Percentiles rank a stretch among this genome's conserved stretches.
These are phyloP conservation scores for Tylopilus intermedius DNA, from an alignment of 768 basidiomycete genomes.

Conservation along the genomic window DNA sequence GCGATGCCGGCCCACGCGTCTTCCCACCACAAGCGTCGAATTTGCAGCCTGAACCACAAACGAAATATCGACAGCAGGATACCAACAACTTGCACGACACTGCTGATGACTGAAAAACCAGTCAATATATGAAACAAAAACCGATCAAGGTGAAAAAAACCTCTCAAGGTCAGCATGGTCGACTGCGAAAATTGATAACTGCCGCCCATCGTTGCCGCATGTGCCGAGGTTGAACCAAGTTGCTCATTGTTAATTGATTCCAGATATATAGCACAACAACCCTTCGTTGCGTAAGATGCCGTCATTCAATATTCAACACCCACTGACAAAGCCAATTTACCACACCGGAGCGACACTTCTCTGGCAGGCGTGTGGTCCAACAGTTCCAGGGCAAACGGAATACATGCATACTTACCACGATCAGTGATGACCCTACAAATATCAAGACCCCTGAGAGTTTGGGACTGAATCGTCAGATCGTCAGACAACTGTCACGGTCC, in stretches of 20 bases:
- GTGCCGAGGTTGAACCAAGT: background rate
- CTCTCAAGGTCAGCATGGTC: conserved; percentile 8
- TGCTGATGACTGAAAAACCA: background rate
- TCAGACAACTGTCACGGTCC: too few species aligned
- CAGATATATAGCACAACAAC: background rate
- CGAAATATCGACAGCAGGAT: conserved; percentile 17
- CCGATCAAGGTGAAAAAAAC: background rate
- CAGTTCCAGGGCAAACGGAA: background rate
- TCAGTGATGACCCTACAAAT: background rate
- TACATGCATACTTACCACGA: background rate
- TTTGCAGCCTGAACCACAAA: conserved; percentile 12
- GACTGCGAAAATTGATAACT: conserved; percentile 12
- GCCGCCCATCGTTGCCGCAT: conserved; percentile 2
- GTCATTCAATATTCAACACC: background rate
- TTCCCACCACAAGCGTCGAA: background rate
- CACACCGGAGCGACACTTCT: background rate
- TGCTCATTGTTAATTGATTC: background rate
- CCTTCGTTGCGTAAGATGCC: background rate
- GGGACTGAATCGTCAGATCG: background rate
- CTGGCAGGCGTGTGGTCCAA: background rate
- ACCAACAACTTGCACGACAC: background rate
- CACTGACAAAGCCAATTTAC: background rate
- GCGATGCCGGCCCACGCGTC: background rate
- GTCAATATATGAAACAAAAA: background rate
- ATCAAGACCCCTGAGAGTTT: too few species aligned